Base-by-base conservation (phyloP, 2,329 filamentous ascomycete genomes). In the Cordyceps militaris region DNA sequence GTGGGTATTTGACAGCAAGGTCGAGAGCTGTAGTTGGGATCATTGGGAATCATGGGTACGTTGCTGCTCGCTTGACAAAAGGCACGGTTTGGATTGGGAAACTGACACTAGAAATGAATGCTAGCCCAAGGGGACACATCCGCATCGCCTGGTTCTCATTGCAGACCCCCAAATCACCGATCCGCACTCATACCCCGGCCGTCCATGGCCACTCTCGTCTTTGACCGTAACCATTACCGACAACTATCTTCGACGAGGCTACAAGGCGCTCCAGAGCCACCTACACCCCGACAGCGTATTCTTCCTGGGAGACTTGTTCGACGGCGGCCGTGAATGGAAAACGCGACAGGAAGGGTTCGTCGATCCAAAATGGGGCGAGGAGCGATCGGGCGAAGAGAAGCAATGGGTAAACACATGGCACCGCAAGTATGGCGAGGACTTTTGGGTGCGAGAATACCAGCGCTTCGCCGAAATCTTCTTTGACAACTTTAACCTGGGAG, bases 281-380 rank as follows among this genome's bases (percentile, higher is more conserved):
- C 77, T 97, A 14, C 82, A 83, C n/a, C 94, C 94, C 0, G 91
- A 97, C 68, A 92, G 89, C 16, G 78, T 96, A 1, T 83, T 97
- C 68, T 97, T 99, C 68, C 77, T 99, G 0, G 94, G 94, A 8
- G 94, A 99, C 68, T 76, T 99, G 1, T 97, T 99, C 66, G 94
- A 99, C 68, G 94, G 94, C 4, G 94, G 94, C 9, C 83, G 94
- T 63, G 94, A 99, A 76, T 99, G 94, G 94, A 88, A 86, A 63
- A 93, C 92, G 13, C 75, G 72, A 2, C 78, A 78, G 24, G 86
- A 82, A 44, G 71, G 78, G 47, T 84, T 83, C 54, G 72, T 78
- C 24, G 84, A 87, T 62, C 81, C 82, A 1, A 75, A 76, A 61
- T 86, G 83, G 83, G 78, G 79, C 23, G 72, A 72, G 30, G 74